These are phyloP conservation scores for Coemansia sp. DNA, from an alignment of 192 early-diverging fungal genomes.

Conservation along the genomic window DNA sequence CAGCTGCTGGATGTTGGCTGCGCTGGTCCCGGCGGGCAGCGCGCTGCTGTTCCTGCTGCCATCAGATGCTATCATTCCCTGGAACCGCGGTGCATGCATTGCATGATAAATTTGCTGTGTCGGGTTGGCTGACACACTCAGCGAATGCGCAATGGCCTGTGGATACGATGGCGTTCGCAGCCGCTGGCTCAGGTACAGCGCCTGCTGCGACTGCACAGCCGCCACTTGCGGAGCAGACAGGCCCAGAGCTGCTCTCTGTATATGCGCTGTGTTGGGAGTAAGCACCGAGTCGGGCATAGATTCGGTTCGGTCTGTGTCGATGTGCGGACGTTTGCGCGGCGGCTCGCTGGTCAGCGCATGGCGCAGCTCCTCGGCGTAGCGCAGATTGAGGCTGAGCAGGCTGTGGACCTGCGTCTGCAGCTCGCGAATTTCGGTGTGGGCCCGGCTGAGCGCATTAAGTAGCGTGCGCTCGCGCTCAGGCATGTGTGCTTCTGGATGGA, in stretches of 20 bases:
- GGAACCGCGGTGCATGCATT: conserved; percentile 7
- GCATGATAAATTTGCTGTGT: conserved; percentile 9
- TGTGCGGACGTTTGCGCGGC: conserved; percentile 7
- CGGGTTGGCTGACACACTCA: neutral
- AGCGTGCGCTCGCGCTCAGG: conserved; percentile 27
- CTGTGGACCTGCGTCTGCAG: conserved; percentile 23
- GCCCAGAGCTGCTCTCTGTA: neutral
- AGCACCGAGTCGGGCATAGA: neutral
- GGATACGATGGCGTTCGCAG: conserved; percentile 14
- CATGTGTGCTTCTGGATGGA: conserved; percentile 14
- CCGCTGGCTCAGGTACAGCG: conserved; percentile 1
- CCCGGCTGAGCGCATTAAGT: conserved; percentile 13
- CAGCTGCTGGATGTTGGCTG: conserved; percentile 2
- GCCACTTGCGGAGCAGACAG: no score
- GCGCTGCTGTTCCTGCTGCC: neutral
- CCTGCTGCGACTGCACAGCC: neutral
- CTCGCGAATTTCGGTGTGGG: conserved; percentile 25
- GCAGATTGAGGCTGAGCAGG: conserved; percentile 32
- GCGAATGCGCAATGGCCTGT: neutral
- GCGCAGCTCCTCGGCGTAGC: conserved; percentile 43
- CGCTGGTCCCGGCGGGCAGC: neutral
- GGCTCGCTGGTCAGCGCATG: conserved; percentile 14
- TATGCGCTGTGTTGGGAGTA: neutral
- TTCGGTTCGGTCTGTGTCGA: neutral
- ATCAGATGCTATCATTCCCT: neutral